These are phyloP conservation scores for Periconia sp. DNA, from an alignment of 2,329 filamentous ascomycete species.

Conservation along the genomic window DNA sequence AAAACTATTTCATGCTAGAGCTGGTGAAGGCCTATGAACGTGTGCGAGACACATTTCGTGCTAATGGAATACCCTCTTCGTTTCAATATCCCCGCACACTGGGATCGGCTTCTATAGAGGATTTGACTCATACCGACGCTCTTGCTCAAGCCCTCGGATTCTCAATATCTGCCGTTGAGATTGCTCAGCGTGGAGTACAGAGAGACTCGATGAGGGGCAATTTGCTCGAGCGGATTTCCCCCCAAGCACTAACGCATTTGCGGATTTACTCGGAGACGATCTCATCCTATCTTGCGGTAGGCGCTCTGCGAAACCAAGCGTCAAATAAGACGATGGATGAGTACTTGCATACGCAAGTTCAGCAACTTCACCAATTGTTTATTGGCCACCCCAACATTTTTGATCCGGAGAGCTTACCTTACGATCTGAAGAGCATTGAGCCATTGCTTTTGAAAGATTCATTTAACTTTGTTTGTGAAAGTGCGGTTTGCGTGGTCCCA, in stretches of 20 bases:
- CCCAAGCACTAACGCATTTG: constrained; percentile 81
- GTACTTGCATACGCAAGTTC: constrained; percentile 66
- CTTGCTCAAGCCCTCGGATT: constrained; percentile 72
- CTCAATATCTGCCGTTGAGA: constrained; percentile 86
- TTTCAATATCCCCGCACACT: constrained; percentile 48
- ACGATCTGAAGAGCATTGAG: constrained; percentile 47
- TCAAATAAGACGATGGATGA: constrained; percentile 66
- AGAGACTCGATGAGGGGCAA: constrained; percentile 68
- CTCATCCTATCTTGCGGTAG: constrained; percentile 78
- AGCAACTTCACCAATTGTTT: constrained; percentile 77
- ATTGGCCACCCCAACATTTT: constrained; percentile 53
- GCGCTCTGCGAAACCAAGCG: constrained; percentile 63
- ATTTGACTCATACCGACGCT: constrained; percentile 58
- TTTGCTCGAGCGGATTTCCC: constrained; percentile 79
- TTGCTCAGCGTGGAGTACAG: constrained; percentile 84
- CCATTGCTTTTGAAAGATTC: constrained; percentile 70
- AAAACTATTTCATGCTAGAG: constrained; percentile 43
- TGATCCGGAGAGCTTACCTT: constrained; percentile 35
- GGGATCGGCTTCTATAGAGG: constrained; percentile 45
- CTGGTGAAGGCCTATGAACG: constrained; percentile 59
- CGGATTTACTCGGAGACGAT: constrained; percentile 87
- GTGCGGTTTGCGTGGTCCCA: constrained; percentile 69
- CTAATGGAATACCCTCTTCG: constrained; percentile 52
- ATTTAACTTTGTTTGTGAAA: constrained; percentile 81
- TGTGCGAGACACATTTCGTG: constrained; percentile 56